Conservation (phyloP, 129 eudicot species). For the Artemisia argyi region DNA sequence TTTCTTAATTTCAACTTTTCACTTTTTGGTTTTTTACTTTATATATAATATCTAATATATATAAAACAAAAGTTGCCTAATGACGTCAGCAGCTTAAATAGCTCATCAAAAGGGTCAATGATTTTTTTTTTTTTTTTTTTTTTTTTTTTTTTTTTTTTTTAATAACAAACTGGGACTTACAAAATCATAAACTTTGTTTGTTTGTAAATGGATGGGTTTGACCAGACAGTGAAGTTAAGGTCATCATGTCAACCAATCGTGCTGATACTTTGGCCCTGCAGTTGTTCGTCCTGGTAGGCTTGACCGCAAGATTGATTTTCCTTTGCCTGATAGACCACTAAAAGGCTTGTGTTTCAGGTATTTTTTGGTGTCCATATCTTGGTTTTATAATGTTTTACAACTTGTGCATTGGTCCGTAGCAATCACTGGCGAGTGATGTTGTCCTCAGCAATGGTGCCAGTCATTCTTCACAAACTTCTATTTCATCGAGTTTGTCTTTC, state of each 20-base stretch:
- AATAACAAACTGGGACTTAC: neutral
- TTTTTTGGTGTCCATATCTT: neutral
- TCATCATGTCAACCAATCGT: conserved; percentile 62
- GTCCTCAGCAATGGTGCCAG: neutral
- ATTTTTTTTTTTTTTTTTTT: too few relatives aligned
- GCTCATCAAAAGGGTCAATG: too few relatives aligned
- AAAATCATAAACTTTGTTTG: conserved; percentile 11
- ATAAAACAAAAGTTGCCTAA: too few relatives aligned
- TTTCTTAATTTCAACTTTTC: too few relatives aligned
- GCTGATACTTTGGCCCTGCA: conserved; percentile 59
- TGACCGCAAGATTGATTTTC: conserved; percentile 79
- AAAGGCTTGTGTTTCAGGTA: conserved; percentile 60
- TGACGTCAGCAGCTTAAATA: too few relatives aligned
- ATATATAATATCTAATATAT: too few relatives aligned
- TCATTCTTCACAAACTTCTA: too few relatives aligned
- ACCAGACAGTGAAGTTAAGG: conserved; percentile 86
- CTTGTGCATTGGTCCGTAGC: too few relatives aligned
- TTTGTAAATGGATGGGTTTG: conserved; percentile 88
- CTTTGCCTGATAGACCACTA: conserved; percentile 69
- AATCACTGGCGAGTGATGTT: neutral
- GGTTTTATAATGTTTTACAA: too few relatives aligned
- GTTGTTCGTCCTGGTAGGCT: conserved; percentile 73
- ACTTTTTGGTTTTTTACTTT: too few relatives aligned
- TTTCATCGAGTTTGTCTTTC: too few relatives aligned
- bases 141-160: too few relatives aligned